phyloP scores from a whole-genome alignment of 106 monocot genomes.

The Amphibolis antarctica region DNA sequence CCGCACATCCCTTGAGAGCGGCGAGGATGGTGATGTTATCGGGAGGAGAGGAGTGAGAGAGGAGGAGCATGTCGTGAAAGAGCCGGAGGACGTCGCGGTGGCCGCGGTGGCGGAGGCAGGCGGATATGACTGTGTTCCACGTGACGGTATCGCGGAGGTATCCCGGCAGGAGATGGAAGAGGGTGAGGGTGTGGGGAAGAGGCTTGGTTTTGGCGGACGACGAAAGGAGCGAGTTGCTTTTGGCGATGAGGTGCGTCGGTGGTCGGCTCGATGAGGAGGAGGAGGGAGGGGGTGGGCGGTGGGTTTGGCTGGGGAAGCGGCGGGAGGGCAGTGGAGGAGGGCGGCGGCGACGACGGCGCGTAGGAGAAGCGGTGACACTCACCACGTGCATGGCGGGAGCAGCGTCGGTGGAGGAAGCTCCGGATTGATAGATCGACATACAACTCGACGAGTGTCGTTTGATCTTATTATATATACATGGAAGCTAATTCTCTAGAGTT shows the following conservation, averaged over 20 bases:
- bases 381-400: conserved; percentile 4
- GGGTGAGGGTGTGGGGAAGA: conserved; percentile 21
- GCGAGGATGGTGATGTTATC: conserved; percentile 29
- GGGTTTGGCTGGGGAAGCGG: background rate
- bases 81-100: conserved; percentile 19
- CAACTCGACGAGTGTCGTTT: too few species aligned
- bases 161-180: conserved; percentile 42
- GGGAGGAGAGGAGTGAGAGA: background rate
- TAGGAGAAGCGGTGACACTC: background rate
- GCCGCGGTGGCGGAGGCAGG: conserved; percentile 22
- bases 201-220: conserved; percentile 15
- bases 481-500: too few species aligned
- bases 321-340: background rate
- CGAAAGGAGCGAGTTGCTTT: conserved; percentile 28
- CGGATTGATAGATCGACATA: too few species aligned
- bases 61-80: conserved; percentile 35
- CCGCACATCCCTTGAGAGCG: conserved; percentile 18
- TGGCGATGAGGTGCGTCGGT: background rate
- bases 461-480: too few species aligned
- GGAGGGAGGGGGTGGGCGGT: background rate
- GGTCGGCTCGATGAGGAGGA: background rate
- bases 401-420: background rate
- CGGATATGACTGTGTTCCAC: conserved; percentile 41
- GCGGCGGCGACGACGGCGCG: background rate
- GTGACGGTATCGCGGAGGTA: conserved; percentile 37